Evolutionary conservation across 2,329 filamentous ascomycete species (phyloP).

Genomic region (Aspergillus sp.): DNA sequence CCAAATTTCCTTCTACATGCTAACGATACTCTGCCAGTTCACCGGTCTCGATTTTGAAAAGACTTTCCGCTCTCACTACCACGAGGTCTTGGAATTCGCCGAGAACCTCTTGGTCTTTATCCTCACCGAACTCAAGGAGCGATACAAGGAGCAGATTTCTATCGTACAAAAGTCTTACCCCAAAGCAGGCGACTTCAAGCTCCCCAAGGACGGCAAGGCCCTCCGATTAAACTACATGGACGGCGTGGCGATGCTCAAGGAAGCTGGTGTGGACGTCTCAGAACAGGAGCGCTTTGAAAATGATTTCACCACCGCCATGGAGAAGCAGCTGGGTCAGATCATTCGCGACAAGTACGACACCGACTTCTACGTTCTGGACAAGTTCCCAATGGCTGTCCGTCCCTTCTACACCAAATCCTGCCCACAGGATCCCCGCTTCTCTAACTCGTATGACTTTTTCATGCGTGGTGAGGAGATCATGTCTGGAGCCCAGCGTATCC

Average conservation of each 20-base stretch:
- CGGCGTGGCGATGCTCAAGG: constrained; percentile 52
- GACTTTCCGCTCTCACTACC: constrained; percentile 55
- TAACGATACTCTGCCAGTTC: constrained; percentile 39
- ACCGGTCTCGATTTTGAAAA: constrained; percentile 58
- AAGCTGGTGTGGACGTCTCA: constrained; percentile 55
- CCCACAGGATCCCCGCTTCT: constrained; percentile 67
- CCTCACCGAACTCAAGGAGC: constrained; percentile 49
- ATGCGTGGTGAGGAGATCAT: constrained; percentile 73
- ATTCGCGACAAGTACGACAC: constrained; percentile 88
- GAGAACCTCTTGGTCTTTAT: constrained; percentile 56
- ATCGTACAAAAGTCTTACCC: constrained; percentile 55
- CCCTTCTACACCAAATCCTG: constrained; percentile 93
- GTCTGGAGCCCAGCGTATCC: constrained; percentile 69
- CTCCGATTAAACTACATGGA: constrained; percentile 56
- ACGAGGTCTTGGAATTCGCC: constrained; percentile 55
- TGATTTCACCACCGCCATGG: constrained; percentile 54
- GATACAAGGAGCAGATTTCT: constrained; percentile 51
- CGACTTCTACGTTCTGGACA: constrained; percentile 96
- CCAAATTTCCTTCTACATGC: neutral
- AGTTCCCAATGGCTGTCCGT: constrained; percentile 86
- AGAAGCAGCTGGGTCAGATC: constrained; percentile 77
- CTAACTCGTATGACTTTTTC: constrained; percentile 72
- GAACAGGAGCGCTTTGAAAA: constrained; percentile 55
- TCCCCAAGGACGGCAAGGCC: constrained; percentile 55
- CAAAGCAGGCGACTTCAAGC: constrained; percentile 55